Percentiles rank a stretch among this genome's conserved stretches.
Conservation (phyloP, 2,329 filamentous ascomycete genomes). For the Colletotrichum musae region DNA sequence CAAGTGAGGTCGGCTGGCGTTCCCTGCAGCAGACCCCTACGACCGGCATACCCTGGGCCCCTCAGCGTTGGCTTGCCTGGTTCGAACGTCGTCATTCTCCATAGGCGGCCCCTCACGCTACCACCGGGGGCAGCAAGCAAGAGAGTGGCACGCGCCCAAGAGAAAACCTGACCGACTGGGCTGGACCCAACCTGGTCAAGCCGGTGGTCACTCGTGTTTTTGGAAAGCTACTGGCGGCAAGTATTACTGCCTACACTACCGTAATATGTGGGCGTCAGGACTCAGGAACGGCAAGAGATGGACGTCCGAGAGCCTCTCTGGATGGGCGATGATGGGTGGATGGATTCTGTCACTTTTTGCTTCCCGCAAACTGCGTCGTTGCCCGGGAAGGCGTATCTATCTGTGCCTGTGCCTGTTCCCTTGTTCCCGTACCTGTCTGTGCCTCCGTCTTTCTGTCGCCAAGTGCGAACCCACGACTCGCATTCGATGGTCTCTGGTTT, state of each 20-base stretch:
- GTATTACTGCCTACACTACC: no score
- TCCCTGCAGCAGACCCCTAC: conserved; percentile 16
- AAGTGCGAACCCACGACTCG: no score
- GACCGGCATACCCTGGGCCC: conserved; percentile 1
- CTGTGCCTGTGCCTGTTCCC: no score
- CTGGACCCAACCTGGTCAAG: conserved; percentile 28
- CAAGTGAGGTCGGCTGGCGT: conserved; percentile 5
- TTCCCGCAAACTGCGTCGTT: not conserved
- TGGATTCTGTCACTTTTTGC: not conserved
- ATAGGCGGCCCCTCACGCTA: conserved; percentile 13
- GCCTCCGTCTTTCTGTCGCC: no score
- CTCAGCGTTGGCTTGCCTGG: conserved; percentile 20
- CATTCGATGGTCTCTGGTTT: no score
- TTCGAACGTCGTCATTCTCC: conserved; percentile 35
- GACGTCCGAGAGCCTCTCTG: no score
- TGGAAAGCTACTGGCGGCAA: no score
- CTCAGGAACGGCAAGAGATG: not conserved
- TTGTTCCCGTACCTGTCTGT: no score
- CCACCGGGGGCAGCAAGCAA: not conserved
- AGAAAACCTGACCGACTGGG: conserved; percentile 36
- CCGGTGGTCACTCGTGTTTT: conserved; percentile 4
- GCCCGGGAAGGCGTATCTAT: not conserved
- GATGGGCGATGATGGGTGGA: not conserved
- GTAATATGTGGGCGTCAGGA: not conserved
- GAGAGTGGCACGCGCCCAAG: conserved; percentile 30